Evolutionary conservation across 768 basidiomycete species (phyloP), one percentile per base, ranked within the genome.

Genomic region (Auricularia heimuer): DNA sequence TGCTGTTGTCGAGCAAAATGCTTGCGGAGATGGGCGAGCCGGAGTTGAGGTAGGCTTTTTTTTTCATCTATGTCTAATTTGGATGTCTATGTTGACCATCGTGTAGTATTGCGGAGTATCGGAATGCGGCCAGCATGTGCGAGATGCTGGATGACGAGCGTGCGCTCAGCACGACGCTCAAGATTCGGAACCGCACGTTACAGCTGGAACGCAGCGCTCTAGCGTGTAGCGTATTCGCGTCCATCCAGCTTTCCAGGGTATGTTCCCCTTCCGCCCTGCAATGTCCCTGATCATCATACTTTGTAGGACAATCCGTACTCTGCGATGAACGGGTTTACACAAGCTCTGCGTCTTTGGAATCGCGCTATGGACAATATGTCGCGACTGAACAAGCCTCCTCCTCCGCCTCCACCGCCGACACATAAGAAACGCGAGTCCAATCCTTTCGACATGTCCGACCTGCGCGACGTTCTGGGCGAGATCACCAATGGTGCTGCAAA

Each of bases 281-380:
- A 1, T 36, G 4, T 34, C 10, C 24, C 70, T 58, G 63, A 14
- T 54, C 42, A 33, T 4, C 34, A 36, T 47, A 37, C 37, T 21
- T 33, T 66, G n/a, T 66, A 94, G 89, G 84, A 87, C 56, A 85
- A 93, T 60, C 75, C 83, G 0, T 76, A 82, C 0, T 75, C 78
- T 3, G 81, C 86, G 2, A 70, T 92, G 16, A 78, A 82, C 56
- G 81, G 81, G 21, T 76, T 88, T 67, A 76, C 89, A 12, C 89
- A 89, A 67, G 83, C 89, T 0, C 78, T 93, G 62, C 84, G 92
- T 18, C 75, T 94, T 1, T 92, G 88, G 85, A 90, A 89, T 71
- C 84, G 90, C 34, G 91, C 92, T 3, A 75, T 85, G 14, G 91
- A 92, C 24, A 82, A 82, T 0, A 72, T 92, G 0, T 74, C 82